Base-by-base conservation (phyloP, 2,329 filamentous ascomycete genomes). In the Alternaria brassicicola region DNA sequence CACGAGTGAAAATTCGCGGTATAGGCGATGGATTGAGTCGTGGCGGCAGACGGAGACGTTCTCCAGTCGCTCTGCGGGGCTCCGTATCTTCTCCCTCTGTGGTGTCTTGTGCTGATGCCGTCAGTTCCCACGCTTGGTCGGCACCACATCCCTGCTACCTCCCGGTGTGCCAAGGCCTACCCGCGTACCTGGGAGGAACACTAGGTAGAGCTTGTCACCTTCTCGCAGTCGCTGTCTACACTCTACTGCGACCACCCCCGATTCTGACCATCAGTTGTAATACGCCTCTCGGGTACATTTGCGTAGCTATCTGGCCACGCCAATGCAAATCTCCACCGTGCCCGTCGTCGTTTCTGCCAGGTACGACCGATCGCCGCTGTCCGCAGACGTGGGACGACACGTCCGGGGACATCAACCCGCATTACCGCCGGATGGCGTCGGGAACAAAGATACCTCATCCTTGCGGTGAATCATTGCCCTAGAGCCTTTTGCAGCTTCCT, bases 71-170 rank as follows among this genome's bases (percentile, higher is more conserved):
- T 46, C 52, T 61, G 53, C 41, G 60, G 59, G 60, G 53, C 49
- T 54, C 35, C 21, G 43, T 26, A 36, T 23, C 31, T 51, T 23
- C 31, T 51, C 21, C 47, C 25, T 50, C 25, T 36, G 36, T 45
- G 31, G 33, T 59, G 45, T 52, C 43, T 26, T 51, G 53, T 46
- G 42, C 31, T 42, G 48, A 63, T 63, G 64, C 62, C 59, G 63
- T 58, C 64, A 66, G 52, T 55, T 62, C 52, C 49, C 62, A 61
- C 43, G 52, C 55, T 57, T 56, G 58, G 55, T 46, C 50, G 46
- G 51, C 59, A 41, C 53, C 17, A 12, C 39, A 52, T 52, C 57
- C 61, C 54, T 55, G 55, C 30, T 23, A n/a, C n/a, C n/a, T n/a
- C n/a, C n/a, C n/a, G n/a, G n/a, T n/a, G 17, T 36, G 60, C 55